Conservation (phyloP, 202 grass and related monocot genomes). For the Setaria italica region DNA sequence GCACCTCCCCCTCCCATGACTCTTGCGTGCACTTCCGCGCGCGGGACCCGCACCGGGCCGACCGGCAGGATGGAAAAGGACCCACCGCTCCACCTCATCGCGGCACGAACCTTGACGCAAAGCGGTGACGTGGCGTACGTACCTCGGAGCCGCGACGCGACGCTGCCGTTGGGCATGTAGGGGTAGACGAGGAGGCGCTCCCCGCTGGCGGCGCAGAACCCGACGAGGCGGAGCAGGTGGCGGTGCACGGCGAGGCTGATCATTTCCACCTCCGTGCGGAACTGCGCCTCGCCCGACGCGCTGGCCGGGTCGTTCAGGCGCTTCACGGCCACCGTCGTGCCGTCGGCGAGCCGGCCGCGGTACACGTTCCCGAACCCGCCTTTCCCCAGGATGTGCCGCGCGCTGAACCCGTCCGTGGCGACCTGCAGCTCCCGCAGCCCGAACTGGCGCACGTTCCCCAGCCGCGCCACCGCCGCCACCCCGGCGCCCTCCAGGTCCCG, state of each 20-base stretch:
- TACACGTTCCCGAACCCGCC: constrained; percentile 98
- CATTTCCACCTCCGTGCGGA: constrained; percentile 95
- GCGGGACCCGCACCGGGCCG: background rate
- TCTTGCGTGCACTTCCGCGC: constrained; percentile 31
- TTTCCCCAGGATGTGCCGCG: constrained; percentile 69
- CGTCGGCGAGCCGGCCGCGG: constrained; percentile 62
- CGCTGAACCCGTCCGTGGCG: constrained; percentile 91
- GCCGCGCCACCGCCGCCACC: constrained; percentile 47
- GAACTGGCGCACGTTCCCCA: constrained; percentile 87
- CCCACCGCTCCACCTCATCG: background rate
- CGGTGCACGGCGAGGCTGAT: constrained; percentile 97
- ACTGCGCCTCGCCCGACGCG: constrained; percentile 88
- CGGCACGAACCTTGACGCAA: constrained; percentile 2
- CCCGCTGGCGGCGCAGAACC: constrained; percentile 75
- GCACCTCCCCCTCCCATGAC: constrained; percentile 31
- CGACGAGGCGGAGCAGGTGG: constrained; percentile 88
- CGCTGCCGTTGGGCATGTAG: constrained; percentile 96
- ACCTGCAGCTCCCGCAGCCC: constrained; percentile 66
- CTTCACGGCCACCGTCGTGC: constrained; percentile 85
- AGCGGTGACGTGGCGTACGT: constrained; percentile 9
- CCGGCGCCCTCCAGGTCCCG: constrained; percentile 45
- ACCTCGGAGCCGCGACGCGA: constrained; percentile 81
- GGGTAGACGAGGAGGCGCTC: constrained; percentile 98
- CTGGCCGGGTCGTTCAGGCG: constrained; percentile 75
- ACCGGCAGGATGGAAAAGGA: rapidly evolving